A percentile compares a stretch with the other conserved stretches of the same genome.
phyloP scores from a whole-genome alignment of 192 early-diverging fungal genomes.

The Gorgonomyces haynaldii region DNA sequence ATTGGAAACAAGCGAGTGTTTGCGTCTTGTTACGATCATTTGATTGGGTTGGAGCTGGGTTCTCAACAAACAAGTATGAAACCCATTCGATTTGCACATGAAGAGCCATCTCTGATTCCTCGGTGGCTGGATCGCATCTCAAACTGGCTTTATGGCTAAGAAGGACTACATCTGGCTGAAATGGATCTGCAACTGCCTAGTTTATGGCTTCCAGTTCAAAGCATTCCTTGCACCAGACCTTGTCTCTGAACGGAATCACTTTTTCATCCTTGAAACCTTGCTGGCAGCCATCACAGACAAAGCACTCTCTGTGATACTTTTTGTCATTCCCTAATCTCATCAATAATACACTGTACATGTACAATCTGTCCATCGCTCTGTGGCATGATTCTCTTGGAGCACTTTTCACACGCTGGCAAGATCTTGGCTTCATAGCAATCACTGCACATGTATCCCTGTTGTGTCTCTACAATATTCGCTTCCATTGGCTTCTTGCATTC shows the following conservation, averaged over 20 bases:
- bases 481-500: conserved; percentile 3
- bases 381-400: neutral
- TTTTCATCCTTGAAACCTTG: conserved; percentile 1
- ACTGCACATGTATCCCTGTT: conserved; percentile 3
- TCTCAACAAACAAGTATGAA: no score
- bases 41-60: no score
- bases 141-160: no score
- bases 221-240: conserved; percentile 1
- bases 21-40: no score
- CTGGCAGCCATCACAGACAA: conserved; percentile 9
- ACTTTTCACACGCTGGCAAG: conserved; percentile 6
- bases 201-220: neutral
- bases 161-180: no score
- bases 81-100: no score
- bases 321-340: conserved; percentile 9
- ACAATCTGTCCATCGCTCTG: no score
- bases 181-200: no score
- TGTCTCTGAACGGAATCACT: neutral
- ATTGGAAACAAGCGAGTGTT: no score
- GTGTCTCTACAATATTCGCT: conserved; percentile 4
- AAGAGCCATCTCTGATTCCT: no score
- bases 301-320: conserved; percentile 12
- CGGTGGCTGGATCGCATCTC: no score
- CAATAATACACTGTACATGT: no score
- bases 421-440: conserved; percentile 9